A percentile compares a stretch with the other conserved stretches of the same genome.
Evolutionary conservation across 2,329 filamentous ascomycete genomes (phyloP).

Genomic region (Lachnellula subtilissima): DNA sequence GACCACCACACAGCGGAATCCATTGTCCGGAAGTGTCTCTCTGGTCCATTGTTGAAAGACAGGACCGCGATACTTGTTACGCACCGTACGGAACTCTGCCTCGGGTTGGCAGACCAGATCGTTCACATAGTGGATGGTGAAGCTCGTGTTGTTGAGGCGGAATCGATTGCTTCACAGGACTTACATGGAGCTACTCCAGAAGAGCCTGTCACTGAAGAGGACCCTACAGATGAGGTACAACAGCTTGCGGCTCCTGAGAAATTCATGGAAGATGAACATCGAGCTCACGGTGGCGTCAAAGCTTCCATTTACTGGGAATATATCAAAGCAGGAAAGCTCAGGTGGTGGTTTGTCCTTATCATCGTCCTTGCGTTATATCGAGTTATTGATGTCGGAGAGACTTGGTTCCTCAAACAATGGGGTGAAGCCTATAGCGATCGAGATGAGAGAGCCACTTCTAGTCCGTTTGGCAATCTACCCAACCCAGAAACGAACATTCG

Average conservation of each 20-base stretch:
- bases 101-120: constrained; percentile 67
- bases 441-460: constrained; percentile 22
- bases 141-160: constrained; percentile 31
- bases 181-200: constrained; percentile 18
- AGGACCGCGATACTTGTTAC: constrained; percentile 57
- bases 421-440: constrained; percentile 63
- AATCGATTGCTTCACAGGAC: constrained; percentile 24
- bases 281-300: constrained; percentile 71
- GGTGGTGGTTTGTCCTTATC: constrained; percentile 66
- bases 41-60: constrained; percentile 47
- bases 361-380: constrained; percentile 60
- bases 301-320: constrained; percentile 78
- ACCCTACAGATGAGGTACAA: constrained; percentile 30
- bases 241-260: constrained; percentile 54
- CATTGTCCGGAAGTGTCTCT: constrained; percentile 53
- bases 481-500: constrained; percentile 60
- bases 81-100: constrained; percentile 66
- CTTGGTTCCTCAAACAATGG: constrained; percentile 84
- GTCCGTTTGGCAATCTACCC: constrained; percentile 52
- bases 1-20: constrained; percentile 61
- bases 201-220: constrained; percentile 21
- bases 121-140: constrained; percentile 62
- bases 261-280: constrained; percentile 73
- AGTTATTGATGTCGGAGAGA: constrained; percentile 58
- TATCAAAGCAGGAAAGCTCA: constrained; percentile 71